Conservation (phyloP, 2,329 filamentous ascomycete species). For the Aspergillus costaricaensis region DNA sequence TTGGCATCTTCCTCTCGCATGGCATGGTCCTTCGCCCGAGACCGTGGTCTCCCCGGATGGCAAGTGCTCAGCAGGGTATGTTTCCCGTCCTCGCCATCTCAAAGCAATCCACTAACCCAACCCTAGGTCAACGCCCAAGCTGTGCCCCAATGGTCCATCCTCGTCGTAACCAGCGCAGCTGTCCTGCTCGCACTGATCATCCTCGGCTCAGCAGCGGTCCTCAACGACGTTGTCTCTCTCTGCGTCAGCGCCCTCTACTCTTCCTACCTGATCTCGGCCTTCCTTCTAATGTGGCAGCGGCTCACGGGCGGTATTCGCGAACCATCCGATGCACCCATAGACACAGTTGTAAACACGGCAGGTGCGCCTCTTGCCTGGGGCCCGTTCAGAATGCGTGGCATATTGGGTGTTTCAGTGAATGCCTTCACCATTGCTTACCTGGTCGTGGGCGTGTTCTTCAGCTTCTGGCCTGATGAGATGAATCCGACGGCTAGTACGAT, state of each 20-base stretch:
- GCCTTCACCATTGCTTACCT: not conserved
- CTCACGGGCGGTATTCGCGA: constrained; percentile 7
- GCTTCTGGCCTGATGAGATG: not conserved
- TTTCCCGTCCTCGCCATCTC: too few relatives aligned
- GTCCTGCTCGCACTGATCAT: constrained; percentile 2
- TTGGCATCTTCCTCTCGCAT: not conserved
- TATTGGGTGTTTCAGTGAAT: not conserved
- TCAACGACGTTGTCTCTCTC: constrained; percentile 5
- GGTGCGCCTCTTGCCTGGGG: constrained; percentile 5
- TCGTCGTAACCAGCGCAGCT: not conserved
- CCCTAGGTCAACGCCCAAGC: constrained; percentile 4
- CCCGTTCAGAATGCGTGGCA: not conserved
- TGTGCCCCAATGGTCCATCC: constrained; percentile 3
- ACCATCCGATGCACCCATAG: not conserved
- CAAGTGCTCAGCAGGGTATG: not conserved
- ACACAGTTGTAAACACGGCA: not conserved
- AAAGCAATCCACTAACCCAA: not conserved
- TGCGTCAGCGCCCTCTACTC: constrained; percentile 6
- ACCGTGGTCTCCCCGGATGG: constrained; percentile 6
- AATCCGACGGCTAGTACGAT: constrained; percentile 4
- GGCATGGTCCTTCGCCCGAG: constrained; percentile 1
- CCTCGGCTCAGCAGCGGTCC: constrained; percentile 1
- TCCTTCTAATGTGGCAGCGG: constrained; percentile 2
- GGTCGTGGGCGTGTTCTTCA: constrained; percentile 3
- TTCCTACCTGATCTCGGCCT: constrained; percentile 2